A percentile compares a stretch with the other conserved stretches of the same genome.
These are phyloP conservation scores for Colletotrichum spinosum DNA, from an alignment of 2,329 filamentous ascomycete species.

Conservation along the genomic window DNA sequence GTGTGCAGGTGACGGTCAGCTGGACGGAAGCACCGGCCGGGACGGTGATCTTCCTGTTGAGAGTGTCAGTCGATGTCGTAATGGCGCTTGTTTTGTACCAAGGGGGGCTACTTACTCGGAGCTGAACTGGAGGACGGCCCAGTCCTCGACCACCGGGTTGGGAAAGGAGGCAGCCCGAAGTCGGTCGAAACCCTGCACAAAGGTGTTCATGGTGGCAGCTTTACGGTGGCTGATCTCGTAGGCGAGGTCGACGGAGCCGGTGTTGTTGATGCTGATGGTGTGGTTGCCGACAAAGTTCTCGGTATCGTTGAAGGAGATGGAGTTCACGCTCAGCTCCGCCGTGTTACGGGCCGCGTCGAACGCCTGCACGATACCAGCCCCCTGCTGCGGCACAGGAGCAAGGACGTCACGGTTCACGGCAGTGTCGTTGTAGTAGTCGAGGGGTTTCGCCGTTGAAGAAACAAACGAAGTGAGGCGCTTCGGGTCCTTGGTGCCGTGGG, in stretches of 20 bases:
- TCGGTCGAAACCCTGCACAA: slow-evolving; percentile 49
- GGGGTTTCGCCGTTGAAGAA: slow-evolving; percentile 60
- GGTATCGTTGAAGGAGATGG: slow-evolving; percentile 73
- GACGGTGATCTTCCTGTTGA: slow-evolving; percentile 52
- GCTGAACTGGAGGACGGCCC: slow-evolving; percentile 56
- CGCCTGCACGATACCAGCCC: slow-evolving; percentile 69
- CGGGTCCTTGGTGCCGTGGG: slow-evolving; percentile 62
- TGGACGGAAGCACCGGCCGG: slow-evolving; percentile 54
- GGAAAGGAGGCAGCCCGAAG: slow-evolving; percentile 53
- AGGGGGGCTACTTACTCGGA: slow-evolving; percentile 37
- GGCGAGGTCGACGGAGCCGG: slow-evolving; percentile 57
- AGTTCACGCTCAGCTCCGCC: slow-evolving; percentile 64
- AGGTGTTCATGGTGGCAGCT: slow-evolving; percentile 66
- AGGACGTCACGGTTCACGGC: slow-evolving; percentile 50
- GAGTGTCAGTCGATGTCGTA: background rate
- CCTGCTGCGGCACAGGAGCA: slow-evolving; percentile 70
- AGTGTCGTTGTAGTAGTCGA: slow-evolving; percentile 58
- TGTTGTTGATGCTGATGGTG: slow-evolving; percentile 68
- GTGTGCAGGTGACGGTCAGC: slow-evolving; percentile 57
- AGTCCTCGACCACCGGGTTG: slow-evolving; percentile 53
- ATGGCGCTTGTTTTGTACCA: fast-evolving
- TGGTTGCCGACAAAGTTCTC: slow-evolving; percentile 62
- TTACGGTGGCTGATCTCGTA: slow-evolving; percentile 64
- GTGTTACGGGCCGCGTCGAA: slow-evolving; percentile 68
- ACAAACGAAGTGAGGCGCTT: slow-evolving; percentile 60